Percentiles rank a stretch among this genome's conserved stretches.
Conservation (phyloP, 2,329 filamentous ascomycete species). For the Diplodia seriata region DNA sequence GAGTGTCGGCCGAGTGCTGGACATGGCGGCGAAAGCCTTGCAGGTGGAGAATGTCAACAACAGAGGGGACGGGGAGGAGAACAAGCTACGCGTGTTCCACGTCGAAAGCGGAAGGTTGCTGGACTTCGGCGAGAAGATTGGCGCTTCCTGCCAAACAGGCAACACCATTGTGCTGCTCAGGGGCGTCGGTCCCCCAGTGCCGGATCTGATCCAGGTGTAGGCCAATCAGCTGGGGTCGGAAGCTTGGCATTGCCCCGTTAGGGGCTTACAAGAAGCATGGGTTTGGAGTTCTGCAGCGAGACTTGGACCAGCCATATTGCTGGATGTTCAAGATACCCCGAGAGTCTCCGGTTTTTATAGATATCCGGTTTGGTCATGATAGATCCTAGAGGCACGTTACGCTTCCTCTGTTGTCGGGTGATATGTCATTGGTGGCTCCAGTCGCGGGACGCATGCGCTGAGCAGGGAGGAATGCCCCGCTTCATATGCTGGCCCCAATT, state of each 20-base stretch:
- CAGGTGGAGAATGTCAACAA: slow-evolving; percentile 89
- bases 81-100: slow-evolving; percentile 86
- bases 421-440: not conserved
- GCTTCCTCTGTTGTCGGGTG: not conserved
- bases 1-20: slow-evolving; percentile 85
- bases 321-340: slow-evolving; percentile 16
- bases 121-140: slow-evolving; percentile 87
- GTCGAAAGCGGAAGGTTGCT: slow-evolving; percentile 87
- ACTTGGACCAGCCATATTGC: slow-evolving; percentile 7
- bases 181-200: slow-evolving; percentile 78
- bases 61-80: slow-evolving; percentile 74
- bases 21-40: slow-evolving; percentile 76
- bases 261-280: slow-evolving; percentile 8
- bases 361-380: not conserved
- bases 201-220: slow-evolving; percentile 69
- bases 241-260: slow-evolving; percentile 1
- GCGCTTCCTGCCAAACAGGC: slow-evolving; percentile 73
- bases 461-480: too few relatives aligned
- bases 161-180: slow-evolving; percentile 89
- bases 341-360: slow-evolving; percentile 6
- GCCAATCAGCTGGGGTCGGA: not conserved
- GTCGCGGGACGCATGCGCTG: too few relatives aligned
- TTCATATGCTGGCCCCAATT: not conserved
- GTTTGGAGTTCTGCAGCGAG: slow-evolving; percentile 13
- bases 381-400: not conserved